Evolutionary conservation across 257 asterid genomes (phyloP).

Genomic region (Salvia miltiorrhiza): DNA sequence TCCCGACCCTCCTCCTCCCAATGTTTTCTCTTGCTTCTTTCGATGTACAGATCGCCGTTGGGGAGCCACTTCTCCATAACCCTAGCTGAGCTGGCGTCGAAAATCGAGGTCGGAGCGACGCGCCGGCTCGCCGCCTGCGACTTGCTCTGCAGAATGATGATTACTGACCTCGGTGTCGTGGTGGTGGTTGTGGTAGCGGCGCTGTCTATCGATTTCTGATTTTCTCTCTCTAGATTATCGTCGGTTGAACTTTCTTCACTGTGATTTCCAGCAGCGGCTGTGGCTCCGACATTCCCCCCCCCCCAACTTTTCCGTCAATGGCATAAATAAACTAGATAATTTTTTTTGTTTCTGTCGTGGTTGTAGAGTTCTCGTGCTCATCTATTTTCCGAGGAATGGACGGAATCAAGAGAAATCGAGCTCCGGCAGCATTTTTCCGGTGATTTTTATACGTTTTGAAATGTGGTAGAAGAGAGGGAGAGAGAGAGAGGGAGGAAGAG

Average conservation of each 20-base stretch:
- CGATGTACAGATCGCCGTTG: conserved; percentile 69
- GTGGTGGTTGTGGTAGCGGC: conserved; percentile 21
- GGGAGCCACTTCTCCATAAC: conserved; percentile 41
- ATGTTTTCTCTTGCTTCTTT: too few relatives aligned
- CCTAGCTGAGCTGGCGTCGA: background rate
- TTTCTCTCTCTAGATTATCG: conserved; percentile 17
- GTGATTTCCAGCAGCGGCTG: background rate
- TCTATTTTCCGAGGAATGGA: conserved; percentile 10
- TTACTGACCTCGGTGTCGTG: conserved; percentile 45
- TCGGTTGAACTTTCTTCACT: conserved; percentile 10
- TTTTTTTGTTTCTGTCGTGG: background rate
- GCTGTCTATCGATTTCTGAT: conserved; percentile 31
- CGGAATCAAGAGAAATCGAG: conserved; percentile 8
- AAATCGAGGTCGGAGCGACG: conserved; percentile 36
- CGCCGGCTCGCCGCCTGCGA: conserved; percentile 52
- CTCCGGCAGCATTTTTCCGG: conserved; percentile 36
- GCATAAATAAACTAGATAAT: background rate
- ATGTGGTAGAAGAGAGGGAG: background rate
- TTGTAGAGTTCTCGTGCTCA: too few relatives aligned
- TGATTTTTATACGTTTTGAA: background rate
- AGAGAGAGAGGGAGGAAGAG: too few relatives aligned
- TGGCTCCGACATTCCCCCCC: conserved; percentile 34
- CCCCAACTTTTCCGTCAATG: background rate
- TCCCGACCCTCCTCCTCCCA: too few relatives aligned
- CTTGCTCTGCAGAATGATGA: conserved; percentile 40